Evolutionary conservation across 2,329 filamentous ascomycete genomes (phyloP).

Genomic region (Sclerotinia minor): DNA sequence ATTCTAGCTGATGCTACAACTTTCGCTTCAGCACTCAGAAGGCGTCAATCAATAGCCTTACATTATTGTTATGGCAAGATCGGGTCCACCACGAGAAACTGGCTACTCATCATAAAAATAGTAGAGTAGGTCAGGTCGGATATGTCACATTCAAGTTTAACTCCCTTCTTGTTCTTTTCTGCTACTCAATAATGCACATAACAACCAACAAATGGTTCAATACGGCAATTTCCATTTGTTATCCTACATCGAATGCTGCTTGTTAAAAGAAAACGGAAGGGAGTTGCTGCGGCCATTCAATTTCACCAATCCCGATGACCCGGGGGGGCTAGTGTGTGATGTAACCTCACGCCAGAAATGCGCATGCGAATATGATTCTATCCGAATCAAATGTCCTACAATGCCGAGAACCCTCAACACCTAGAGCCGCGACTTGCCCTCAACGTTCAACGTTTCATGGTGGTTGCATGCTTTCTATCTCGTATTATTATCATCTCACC

Average conservation of each 20-base stretch:
- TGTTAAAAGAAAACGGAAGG: not conserved
- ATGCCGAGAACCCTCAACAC: not conserved
- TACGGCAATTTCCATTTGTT: not conserved
- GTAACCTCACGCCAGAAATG: slow-evolving; percentile 12
- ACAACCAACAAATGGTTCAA: not conserved
- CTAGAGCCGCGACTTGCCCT: slow-evolving; percentile 11
- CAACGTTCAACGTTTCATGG: slow-evolving; percentile 7
- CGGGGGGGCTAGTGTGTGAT: not conserved
- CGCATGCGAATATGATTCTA: not conserved
- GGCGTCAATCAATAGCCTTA: slow-evolving; percentile 6
- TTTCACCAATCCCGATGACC: not conserved
- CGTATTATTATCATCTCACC: slow-evolving; percentile 1
- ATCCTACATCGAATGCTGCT: not conserved
- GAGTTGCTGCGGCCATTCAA: not conserved
- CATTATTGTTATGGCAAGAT: not conserved
- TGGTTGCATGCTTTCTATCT: slow-evolving; percentile 1
- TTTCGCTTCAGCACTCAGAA: slow-evolving; percentile 15
- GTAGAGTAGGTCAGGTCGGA: not conserved
- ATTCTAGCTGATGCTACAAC: not conserved
- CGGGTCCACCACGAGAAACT: not conserved
- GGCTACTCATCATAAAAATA: not conserved
- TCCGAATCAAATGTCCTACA: not conserved
- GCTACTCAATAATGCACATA: not conserved
- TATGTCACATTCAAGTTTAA: not conserved
- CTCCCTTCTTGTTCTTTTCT: not conserved